These are phyloP conservation scores for Penicillium corylophilum DNA, from an alignment of 2,329 filamentous ascomycete species.

Conservation along the genomic window DNA sequence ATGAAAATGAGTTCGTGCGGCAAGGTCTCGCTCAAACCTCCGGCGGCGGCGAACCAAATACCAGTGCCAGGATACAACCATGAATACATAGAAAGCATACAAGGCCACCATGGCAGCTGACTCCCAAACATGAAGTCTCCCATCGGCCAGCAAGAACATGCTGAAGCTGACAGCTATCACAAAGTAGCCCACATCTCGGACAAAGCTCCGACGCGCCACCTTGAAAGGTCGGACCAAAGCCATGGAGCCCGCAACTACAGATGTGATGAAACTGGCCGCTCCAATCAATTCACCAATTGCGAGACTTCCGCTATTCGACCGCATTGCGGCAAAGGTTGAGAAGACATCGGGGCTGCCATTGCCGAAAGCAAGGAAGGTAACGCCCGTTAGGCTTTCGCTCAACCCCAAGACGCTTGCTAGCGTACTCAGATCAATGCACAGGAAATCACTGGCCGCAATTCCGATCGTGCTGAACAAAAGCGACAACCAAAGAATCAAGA, in stretches of 20 bases:
- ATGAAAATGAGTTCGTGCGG: constrained; percentile 72
- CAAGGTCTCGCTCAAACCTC: constrained; percentile 64
- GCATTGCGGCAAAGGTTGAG: constrained; percentile 97
- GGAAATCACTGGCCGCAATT: constrained; percentile 96
- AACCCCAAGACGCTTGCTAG: constrained; percentile 85
- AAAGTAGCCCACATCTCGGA: constrained; percentile 91
- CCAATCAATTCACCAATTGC: constrained; percentile 94
- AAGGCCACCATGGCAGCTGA: constrained; percentile 86
- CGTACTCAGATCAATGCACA: constrained; percentile 93
- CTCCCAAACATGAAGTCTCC: constrained; percentile 82
- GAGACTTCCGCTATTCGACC: constrained; percentile 93
- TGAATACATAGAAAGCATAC: constrained; percentile 83
- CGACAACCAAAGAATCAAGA: constrained; percentile 79
- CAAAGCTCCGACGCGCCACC: constrained; percentile 84
- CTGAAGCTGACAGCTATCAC: constrained; percentile 82
- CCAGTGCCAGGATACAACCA: constrained; percentile 93
- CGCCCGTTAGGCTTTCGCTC: constrained; percentile 93
- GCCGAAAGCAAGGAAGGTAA: constrained; percentile 94
- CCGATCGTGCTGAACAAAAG: constrained; percentile 95
- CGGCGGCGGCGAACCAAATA: constrained; percentile 65
- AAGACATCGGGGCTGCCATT: constrained; percentile 98
- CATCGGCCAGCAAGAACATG: constrained; percentile 83
- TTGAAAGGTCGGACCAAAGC: constrained; percentile 92
- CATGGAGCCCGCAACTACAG: constrained; percentile 96
- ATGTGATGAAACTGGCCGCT: constrained; percentile 92